A percentile compares a stretch with the other conserved stretches of the same genome.
Conservation (phyloP, 2,329 filamentous ascomycete genomes). For the Corynespora cassiicola region DNA sequence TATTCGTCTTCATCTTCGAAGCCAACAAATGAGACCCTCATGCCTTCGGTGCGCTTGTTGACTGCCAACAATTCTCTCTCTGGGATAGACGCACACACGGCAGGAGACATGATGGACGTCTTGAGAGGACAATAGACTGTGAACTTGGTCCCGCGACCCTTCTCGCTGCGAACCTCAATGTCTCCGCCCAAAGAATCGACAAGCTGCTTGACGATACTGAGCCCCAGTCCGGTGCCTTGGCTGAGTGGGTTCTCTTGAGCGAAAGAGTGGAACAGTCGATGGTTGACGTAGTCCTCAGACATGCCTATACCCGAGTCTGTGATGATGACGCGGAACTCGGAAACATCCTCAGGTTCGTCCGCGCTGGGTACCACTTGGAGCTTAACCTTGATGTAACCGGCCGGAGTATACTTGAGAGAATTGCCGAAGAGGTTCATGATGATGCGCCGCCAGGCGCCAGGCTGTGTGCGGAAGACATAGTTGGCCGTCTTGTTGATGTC, state of each 20-base stretch:
- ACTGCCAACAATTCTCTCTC: conserved; percentile 29
- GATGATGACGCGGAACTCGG: conserved; percentile 40
- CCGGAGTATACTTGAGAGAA: conserved; percentile 46
- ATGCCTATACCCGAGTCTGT: conserved; percentile 50
- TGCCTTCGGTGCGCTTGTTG: conserved; percentile 34
- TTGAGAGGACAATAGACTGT: conserved; percentile 43
- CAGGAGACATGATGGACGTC: conserved; percentile 36
- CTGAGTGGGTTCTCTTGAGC: conserved; percentile 47
- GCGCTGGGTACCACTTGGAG: conserved; percentile 35
- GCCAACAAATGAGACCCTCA: conserved; percentile 39
- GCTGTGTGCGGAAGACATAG: conserved; percentile 45
- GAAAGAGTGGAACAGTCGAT: conserved; percentile 46
- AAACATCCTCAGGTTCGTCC: conserved; percentile 26
- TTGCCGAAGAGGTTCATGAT: conserved; percentile 50
- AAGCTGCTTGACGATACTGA: conserved; percentile 49
- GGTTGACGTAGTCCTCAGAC: conserved; percentile 46
- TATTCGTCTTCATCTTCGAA: conserved; percentile 42
- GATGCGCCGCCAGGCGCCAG: conserved; percentile 46
- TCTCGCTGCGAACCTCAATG: conserved; percentile 44
- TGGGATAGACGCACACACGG: conserved; percentile 24
- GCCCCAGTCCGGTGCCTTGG: conserved; percentile 47
- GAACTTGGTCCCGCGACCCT: conserved; percentile 45
- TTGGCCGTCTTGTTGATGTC: conserved; percentile 44
- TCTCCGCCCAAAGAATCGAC: conserved; percentile 45
- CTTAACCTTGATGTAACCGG: conserved; percentile 45